Evolutionary conservation across 225 moss, liverwort and hornwort species (phyloP).

Genomic region (Thuidium tamariscinum): DNA sequence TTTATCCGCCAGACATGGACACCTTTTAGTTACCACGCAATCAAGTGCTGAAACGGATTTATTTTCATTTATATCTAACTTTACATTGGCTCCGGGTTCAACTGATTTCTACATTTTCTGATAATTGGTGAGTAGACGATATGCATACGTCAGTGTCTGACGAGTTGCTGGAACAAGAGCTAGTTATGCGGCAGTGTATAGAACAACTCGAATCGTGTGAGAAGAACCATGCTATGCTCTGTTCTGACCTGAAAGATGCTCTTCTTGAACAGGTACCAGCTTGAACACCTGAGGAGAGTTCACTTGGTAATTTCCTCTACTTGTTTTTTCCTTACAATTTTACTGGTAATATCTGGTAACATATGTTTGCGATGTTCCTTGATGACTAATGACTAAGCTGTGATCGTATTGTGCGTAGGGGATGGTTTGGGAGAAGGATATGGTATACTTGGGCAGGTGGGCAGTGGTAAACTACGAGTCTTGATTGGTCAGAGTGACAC

Average conservation of each 20-base stretch:
- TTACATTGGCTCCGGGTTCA: no score
- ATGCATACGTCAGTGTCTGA: conserved; percentile 55
- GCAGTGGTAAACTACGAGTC: no score
- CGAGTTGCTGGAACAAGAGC: conserved; percentile 80
- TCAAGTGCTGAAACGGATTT: background rate
- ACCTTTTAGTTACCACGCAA: background rate
- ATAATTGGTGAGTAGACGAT: conserved; percentile 36
- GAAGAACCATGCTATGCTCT: conserved; percentile 63
- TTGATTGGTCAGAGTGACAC: no score
- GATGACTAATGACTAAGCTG: no score
- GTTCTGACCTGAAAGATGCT: conserved; percentile 67
- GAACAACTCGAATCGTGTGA: conserved; percentile 88
- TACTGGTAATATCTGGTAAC: no score
- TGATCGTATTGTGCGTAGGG: no score
- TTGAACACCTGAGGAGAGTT: no score
- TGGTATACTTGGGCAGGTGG: no score
- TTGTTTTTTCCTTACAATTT: no score
- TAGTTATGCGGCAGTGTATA: conserved; percentile 64
- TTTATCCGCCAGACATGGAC: background rate
- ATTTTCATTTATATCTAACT: background rate
- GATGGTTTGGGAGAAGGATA: no score
- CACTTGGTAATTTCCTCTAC: no score
- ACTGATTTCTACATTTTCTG: background rate
- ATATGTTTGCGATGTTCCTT: no score
- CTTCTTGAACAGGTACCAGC: conserved; percentile 68